Percentiles rank a stretch among this genome's conserved stretches.
Evolutionary conservation across 1,284 basidiomycete genomes (phyloP).

Genomic region (Inonotus hispidus): DNA sequence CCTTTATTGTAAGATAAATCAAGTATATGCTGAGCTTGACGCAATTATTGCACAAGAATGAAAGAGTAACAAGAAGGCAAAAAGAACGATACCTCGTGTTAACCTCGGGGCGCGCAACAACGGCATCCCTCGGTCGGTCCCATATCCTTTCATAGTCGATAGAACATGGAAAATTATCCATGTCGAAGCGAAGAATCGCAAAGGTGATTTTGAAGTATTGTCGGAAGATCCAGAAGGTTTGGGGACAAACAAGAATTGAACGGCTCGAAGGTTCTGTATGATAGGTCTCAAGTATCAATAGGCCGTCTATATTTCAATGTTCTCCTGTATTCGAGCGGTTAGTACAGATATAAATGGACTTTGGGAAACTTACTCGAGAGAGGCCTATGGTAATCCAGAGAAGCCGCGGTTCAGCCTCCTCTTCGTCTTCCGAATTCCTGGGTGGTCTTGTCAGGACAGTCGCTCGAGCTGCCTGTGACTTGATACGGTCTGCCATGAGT

Average conservation of each 20-base stretch:
- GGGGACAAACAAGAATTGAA: neutral
- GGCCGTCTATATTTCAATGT: neutral
- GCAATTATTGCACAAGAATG: neutral
- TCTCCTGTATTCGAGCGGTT: neutral
- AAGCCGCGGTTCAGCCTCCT: neutral
- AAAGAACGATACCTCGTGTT: neutral
- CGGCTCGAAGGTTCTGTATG: too few relatives aligned
- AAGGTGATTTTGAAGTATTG: neutral
- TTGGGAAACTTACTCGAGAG: neutral
- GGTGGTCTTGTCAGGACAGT: neutral
- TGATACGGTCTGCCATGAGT: neutral
- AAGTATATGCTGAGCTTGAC: constrained; percentile 4
- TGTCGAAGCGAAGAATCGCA: neutral
- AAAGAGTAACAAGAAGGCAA: neutral
- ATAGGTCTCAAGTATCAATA: too few relatives aligned
- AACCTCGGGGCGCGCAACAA: neutral
- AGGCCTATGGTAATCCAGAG: constrained; percentile 7
- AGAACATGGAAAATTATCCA: neutral
- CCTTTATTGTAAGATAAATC: neutral
- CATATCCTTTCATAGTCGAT: constrained; percentile 9
- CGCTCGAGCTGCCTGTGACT: constrained; percentile 1
- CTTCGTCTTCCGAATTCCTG: neutral
- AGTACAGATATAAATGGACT: too few relatives aligned
- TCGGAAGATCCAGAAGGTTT: neutral
- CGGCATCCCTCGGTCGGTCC: neutral